A percentile compares a stretch with the other conserved stretches of the same genome.
Evolutionary conservation across 176 grass and related monocot genomes (phyloP).

Genomic region (Musa troglodytarum): DNA sequence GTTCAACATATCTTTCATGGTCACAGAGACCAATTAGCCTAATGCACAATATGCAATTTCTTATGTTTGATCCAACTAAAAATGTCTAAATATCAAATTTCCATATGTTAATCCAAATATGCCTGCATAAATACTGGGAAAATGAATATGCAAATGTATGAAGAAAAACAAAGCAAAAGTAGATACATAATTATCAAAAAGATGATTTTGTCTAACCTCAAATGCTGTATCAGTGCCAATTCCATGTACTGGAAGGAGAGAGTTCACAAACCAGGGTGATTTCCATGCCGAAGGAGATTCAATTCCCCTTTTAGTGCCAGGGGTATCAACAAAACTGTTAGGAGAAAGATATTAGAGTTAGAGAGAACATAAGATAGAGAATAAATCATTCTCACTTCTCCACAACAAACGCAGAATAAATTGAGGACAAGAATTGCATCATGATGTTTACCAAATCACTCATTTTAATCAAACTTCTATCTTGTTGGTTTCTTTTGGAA

Average conservation of each 20-base stretch:
- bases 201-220: slow-evolving; percentile 8
- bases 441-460: background rate
- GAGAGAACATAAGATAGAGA: background rate
- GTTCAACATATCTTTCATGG: background rate
- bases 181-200: background rate
- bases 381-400: background rate
- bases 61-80: too few relatives aligned
- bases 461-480: background rate
- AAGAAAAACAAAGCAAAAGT: background rate
- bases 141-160: background rate
- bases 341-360: slow-evolving; percentile 16
- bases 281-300: slow-evolving; percentile 99
- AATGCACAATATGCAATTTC: too few relatives aligned
- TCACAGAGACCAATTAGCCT: background rate
- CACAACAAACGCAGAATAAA: background rate
- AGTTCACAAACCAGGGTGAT: slow-evolving; percentile 76
- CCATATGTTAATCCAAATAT: too few relatives aligned
- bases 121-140: background rate
- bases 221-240: slow-evolving; percentile 12
- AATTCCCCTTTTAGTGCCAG: slow-evolving; percentile 79
- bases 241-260: slow-evolving; percentile 18
- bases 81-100: too few relatives aligned
- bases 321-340: slow-evolving; percentile 78
- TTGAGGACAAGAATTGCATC: background rate
- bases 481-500: background rate